Evolutionary conservation across 1,284 basidiomycete species (phyloP), one percentile per base, ranked within the genome.

Genomic region (Leccinum fallax): DNA sequence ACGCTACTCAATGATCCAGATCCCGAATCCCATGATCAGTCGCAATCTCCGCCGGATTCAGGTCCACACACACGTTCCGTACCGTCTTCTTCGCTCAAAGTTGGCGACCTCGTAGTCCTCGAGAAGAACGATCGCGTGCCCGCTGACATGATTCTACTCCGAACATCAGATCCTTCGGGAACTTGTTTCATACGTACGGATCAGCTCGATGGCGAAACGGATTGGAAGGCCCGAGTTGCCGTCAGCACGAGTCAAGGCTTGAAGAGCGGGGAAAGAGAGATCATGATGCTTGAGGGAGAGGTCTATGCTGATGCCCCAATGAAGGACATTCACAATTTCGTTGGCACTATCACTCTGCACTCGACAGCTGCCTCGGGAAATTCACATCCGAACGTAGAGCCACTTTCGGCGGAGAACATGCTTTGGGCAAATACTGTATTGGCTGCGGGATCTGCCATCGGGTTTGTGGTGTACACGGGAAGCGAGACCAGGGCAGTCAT

Each of bases 41-140:
- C 72, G 0, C 68, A 65, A 15, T 19, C 48, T 68, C 77, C 38
- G 0, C 71, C 71, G 13, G 75, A 78, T 58, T 63, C 71, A 21
- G 74, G 78, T 2, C 79, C 81, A 6, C 86, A 87, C 62, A 92
- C 90, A 0, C 86, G 89, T 46, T 87, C 92, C 2, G 87, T 94
- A 0, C 95, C 97, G 0, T 95, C 95, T 1, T 95, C 95, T 5
- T 87, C 88, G 3, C 83, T 99, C 46, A 90, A 88, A 65, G 95
- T 98, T 0, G 97, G 97, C 21, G 94, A 99, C 75, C 84, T 99
- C 63, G 87, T 99, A 4, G 78, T 92, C 30, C 80, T 99, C 19
- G 95, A 98, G 78, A 98, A 99, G 84, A 98, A 98, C 71, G 94
- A 98, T 75, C 85, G 97, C 11, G 94, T 99, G 1, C 97, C 97